Conservation (phyloP, 2,329 filamentous ascomycete species). For the Fusarium coffeatum region DNA sequence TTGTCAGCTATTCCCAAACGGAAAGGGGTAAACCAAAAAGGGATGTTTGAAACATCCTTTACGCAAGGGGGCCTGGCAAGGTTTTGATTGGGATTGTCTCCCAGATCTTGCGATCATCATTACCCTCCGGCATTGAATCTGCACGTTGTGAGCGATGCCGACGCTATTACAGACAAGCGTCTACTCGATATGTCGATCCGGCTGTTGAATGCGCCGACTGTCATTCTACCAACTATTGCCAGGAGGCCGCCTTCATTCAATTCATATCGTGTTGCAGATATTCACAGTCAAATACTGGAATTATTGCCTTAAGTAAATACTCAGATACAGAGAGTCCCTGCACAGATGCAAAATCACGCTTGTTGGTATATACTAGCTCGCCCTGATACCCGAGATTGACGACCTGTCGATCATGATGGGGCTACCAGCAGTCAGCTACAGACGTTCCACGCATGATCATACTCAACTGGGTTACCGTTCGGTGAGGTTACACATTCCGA, state of each 20-base stretch:
- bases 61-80: conserved; percentile 36
- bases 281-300: not conserved
- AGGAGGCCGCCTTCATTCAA: not conserved
- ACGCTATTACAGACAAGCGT: conserved; percentile 36
- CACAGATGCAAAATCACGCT: conserved; percentile 11
- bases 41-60: conserved; percentile 42
- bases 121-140: conserved; percentile 34
- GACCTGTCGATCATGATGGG: conserved; percentile 45
- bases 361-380: conserved; percentile 26
- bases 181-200: conserved; percentile 31
- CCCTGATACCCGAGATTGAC: conserved; percentile 48
- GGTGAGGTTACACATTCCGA: conserved; percentile 21
- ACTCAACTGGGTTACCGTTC: conserved; percentile 29
- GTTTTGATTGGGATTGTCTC: conserved; percentile 42
- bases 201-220: conserved; percentile 17
- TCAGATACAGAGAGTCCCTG: conserved; percentile 4
- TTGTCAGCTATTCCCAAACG: conserved; percentile 36
- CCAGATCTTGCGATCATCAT: conserved; percentile 37
- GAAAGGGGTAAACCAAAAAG: conserved; percentile 32
- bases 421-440: conserved; percentile 35
- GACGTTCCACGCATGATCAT: conserved; percentile 34
- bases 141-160: conserved; percentile 28
- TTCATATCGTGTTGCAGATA: not conserved
- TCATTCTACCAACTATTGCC: not conserved
- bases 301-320: conserved; percentile 21